Evolutionary conservation across 129 eudicot genomes (phyloP), one percentile per base, ranked within the genome.

Genomic region (Sambucus nigra): DNA sequence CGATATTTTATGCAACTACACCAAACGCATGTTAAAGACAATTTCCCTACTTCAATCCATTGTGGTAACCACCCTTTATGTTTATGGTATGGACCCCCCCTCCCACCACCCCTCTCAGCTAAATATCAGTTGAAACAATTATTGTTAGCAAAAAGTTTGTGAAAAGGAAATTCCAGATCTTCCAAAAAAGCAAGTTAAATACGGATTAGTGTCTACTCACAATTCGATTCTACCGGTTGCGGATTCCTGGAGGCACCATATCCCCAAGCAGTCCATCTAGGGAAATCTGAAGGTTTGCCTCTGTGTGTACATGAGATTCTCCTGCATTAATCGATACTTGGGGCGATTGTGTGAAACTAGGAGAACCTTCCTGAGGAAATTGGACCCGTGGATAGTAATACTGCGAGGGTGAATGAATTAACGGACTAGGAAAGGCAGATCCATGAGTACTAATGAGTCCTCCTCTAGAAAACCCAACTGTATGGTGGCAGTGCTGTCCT

Each of bases 401-500:
- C 14, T 53, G 68, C 9, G 60, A 40, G 25, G 61, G 65, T 21
- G 76, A 65, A 73, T 72, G 69, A 40, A 61, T 42, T n/a, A 70
- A 53, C 16, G 69, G 71, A 53, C 76, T 69, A 19, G 74, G 64
- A 61, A 77, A 80, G 25, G 68, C 67, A 26, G 61, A 60, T 57
- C 76, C 82, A 28, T 73, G 79, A 46, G 27, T 23, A 26, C 44
- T 56, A 15, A 69, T 32, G 8, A 81, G 54, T 13, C 82, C 84
- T 53, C 71, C 67, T 74, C 88, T 74, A n/a, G 82, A 84, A 38
- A 72, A 89, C 63, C 95, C 97, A 23, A 74, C 64, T 9, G 88
- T 77, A 44, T 81, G 94, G 64, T 91, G 99, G 63, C 80, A 69
- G 25, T 91, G 99, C 46, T 91, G 95, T 27, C 99, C 99, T 77